Evolutionary conservation across 306 rosid species (phyloP).

Genomic region (Glycine tomentella): DNA sequence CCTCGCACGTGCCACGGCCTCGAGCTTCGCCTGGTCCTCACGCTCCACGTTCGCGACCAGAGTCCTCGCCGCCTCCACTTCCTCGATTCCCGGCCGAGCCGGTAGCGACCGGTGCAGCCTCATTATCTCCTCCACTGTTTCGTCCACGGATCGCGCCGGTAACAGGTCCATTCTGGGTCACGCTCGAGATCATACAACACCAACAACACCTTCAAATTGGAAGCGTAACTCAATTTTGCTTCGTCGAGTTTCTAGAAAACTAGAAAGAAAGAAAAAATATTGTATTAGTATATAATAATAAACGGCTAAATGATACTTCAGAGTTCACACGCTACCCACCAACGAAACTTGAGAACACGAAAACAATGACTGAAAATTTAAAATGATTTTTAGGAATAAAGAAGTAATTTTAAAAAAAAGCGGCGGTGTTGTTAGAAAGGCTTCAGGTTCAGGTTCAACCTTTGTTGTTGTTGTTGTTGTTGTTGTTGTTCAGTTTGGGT

Average conservation of each 20-base stretch:
- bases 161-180: slow-evolving; percentile 43
- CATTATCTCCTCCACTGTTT: slow-evolving; percentile 68
- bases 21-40: slow-evolving; percentile 65
- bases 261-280: no score
- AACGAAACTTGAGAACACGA: not conserved
- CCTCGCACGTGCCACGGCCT: slow-evolving; percentile 47
- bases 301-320: not conserved
- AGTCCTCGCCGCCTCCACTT: slow-evolving; percentile 70
- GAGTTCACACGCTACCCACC: not conserved
- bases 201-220: not conserved
- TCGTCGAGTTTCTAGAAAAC: not conserved
- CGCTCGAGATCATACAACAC: not conserved
- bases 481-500: not conserved
- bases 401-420: not conserved
- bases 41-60: slow-evolving; percentile 59
- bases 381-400: not conserved
- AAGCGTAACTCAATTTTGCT: not conserved
- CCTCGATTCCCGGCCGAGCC: slow-evolving; percentile 63
- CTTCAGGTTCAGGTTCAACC: no score
- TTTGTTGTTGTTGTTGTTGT: no score
- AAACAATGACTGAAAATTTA: not conserved
- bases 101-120: slow-evolving; percentile 68
- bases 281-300: not conserved
- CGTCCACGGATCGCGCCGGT: slow-evolving; percentile 52
- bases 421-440: no score